Conservation (phyloP, 768 basidiomycete species). For the Kondoa subrosea region DNA sequence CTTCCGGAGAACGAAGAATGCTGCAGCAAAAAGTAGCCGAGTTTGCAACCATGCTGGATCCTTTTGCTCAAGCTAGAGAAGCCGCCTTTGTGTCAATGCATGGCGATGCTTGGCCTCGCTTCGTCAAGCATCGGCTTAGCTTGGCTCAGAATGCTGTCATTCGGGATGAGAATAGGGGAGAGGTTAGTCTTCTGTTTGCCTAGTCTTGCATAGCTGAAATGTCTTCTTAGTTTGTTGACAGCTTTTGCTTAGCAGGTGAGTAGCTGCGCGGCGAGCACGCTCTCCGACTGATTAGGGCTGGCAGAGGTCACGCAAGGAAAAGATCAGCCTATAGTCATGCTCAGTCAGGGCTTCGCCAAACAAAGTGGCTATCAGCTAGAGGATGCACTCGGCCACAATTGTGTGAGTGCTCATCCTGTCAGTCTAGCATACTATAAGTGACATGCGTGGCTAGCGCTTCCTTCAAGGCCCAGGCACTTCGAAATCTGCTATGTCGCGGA, state of each 20-base stretch:
- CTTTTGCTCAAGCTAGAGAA: conserved; percentile 15
- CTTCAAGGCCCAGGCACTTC: conserved; percentile 19
- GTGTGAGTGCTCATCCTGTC: not conserved
- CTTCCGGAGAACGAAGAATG: conserved; percentile 8
- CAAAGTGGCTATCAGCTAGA: conserved; percentile 11
- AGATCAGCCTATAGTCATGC: not conserved
- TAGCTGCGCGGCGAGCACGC: no score
- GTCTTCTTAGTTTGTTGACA: not conserved
- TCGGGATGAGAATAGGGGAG: conserved; percentile 9
- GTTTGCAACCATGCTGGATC: conserved; percentile 15
- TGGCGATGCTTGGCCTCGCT: conserved; percentile 18
- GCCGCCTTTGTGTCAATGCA: conserved; percentile 17
- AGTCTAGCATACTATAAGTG: not conserved
- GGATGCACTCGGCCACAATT: conserved; percentile 14
- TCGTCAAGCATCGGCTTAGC: conserved; percentile 15
- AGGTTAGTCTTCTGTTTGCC: not conserved
- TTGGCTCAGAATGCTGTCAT: conserved; percentile 5
- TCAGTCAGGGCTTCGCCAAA: conserved; percentile 17
- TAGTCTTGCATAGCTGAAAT: not conserved
- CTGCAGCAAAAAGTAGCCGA: conserved; percentile 3
- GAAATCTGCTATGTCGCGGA: conserved; percentile 1
- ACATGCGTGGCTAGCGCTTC: conserved; percentile 8
- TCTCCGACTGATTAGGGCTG: not conserved
- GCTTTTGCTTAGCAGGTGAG: no score
- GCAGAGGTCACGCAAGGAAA: not conserved